Conservation (phyloP, 2,329 filamentous ascomycete genomes). For the Cladorrhinum sp. region DNA sequence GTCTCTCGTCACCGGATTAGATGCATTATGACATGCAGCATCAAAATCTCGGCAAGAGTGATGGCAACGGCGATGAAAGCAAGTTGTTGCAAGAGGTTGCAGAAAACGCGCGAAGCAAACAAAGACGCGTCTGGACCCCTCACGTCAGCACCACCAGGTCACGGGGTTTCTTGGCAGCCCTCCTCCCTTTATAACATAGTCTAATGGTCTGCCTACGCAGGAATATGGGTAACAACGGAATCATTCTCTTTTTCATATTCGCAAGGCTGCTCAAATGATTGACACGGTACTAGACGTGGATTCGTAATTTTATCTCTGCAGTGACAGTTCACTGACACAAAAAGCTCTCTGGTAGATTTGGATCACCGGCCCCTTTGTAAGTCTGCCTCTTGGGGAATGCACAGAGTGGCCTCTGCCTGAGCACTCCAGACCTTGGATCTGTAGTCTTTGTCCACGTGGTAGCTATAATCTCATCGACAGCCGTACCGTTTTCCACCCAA, state of each 20-base stretch:
- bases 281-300: neutral
- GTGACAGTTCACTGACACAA: constrained; percentile 24
- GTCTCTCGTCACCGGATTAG: neutral
- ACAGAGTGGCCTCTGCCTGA: constrained; percentile 42
- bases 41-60: neutral
- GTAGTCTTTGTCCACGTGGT: constrained; percentile 23
- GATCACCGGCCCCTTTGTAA: constrained; percentile 33
- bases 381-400: constrained; percentile 31
- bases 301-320: neutral
- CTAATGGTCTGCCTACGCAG: too few species aligned
- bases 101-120: neutral
- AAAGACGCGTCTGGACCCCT: constrained; percentile 1
- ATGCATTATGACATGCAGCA: neutral
- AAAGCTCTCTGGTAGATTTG: constrained; percentile 31
- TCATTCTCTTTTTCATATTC: too few species aligned
- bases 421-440: constrained; percentile 31
- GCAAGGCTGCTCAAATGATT: too few species aligned
- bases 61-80: neutral
- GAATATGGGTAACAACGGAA: too few species aligned
- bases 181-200: neutral
- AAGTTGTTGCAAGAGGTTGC: neutral
- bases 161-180: neutral
- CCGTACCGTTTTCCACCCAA: constrained; percentile 32
- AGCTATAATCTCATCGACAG: constrained; percentile 28
- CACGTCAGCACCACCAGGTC: constrained; percentile 8